Evolutionary conservation across 257 asterid species (phyloP).

Genomic region (Jacaranda copaia): DNA sequence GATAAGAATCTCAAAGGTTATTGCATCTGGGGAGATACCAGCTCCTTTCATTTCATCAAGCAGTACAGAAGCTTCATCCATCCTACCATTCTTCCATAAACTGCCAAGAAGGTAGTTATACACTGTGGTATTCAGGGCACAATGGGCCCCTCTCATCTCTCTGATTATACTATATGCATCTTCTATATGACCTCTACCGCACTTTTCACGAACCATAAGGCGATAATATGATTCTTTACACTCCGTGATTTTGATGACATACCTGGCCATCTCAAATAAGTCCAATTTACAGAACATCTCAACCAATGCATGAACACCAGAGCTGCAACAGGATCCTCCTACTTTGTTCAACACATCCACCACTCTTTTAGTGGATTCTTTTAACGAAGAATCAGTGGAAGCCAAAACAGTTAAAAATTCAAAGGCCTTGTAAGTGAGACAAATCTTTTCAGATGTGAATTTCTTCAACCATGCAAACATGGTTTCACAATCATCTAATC

Average conservation of each 20-base stretch:
- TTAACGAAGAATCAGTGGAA: slow-evolving; percentile 45
- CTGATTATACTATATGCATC: slow-evolving; percentile 59
- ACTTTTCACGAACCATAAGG: slow-evolving; percentile 69
- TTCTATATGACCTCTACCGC: slow-evolving; percentile 63
- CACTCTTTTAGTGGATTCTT: slow-evolving; percentile 49
- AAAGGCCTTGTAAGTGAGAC: slow-evolving; percentile 72
- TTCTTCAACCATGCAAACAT: slow-evolving; percentile 56
- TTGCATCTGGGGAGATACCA: slow-evolving; percentile 54
- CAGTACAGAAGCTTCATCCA: slow-evolving; percentile 48
- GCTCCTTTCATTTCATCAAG: slow-evolving; percentile 63
- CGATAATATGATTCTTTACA: slow-evolving; percentile 52
- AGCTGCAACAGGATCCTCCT: slow-evolving; percentile 74
- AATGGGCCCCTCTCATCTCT: slow-evolving; percentile 57
- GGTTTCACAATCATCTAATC: slow-evolving; percentile 67
- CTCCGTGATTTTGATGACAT: slow-evolving; percentile 60
- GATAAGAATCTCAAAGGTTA: slow-evolving; percentile 70
- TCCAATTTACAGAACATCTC: slow-evolving; percentile 68
- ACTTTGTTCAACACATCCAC: slow-evolving; percentile 57
- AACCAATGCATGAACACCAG: slow-evolving; percentile 66
- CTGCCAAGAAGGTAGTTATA: slow-evolving; percentile 77
- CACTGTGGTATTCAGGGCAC: slow-evolving; percentile 48
- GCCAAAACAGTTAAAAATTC: slow-evolving; percentile 54
- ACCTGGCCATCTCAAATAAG: slow-evolving; percentile 72
- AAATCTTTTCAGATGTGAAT: slow-evolving; percentile 54
- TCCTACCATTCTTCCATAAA: slow-evolving; percentile 57